Evolutionary conservation across 192 early-diverging fungal species (phyloP).

Genomic region (Coemansia sp.): DNA sequence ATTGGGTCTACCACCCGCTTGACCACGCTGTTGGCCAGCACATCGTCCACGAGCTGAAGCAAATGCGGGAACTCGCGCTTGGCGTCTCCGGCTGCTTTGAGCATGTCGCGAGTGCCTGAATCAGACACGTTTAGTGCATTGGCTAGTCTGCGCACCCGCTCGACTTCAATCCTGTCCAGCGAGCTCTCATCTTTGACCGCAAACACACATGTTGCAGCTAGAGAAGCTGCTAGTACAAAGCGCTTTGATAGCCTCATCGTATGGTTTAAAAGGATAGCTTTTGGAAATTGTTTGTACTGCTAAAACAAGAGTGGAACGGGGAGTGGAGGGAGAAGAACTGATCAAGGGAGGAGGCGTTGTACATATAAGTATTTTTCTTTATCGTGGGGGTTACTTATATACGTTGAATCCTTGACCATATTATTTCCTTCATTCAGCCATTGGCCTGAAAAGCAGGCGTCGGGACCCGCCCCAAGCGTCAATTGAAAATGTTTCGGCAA

Average conservation of each 20-base stretch:
- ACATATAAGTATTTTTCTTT: neutral
- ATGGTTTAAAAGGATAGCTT: neutral
- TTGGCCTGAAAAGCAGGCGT: too few relatives aligned
- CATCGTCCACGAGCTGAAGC: slow-evolving; percentile 47
- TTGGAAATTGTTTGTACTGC: neutral
- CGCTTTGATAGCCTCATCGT: neutral
- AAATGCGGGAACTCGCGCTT: slow-evolving; percentile 54
- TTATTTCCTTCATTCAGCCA: too few relatives aligned
- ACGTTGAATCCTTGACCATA: neutral
- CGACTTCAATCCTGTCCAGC: slow-evolving; percentile 43
- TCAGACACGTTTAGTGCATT: slow-evolving; percentile 52
- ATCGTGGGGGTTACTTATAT: neutral
- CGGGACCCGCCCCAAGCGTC: too few relatives aligned
- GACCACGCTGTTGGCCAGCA: slow-evolving; percentile 42
- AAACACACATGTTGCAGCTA: neutral
- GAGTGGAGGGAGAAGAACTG: neutral
- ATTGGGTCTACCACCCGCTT: slow-evolving; percentile 51
- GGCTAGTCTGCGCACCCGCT: slow-evolving; percentile 45
- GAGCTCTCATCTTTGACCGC: slow-evolving; percentile 10
- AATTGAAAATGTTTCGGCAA: neutral
- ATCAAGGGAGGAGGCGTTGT: slow-evolving; percentile 1
- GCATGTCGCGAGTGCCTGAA: slow-evolving; percentile 48
- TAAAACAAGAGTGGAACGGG: neutral
- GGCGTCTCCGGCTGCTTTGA: slow-evolving; percentile 43
- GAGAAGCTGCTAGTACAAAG: neutral